Evolutionary conservation across 176 grass and related monocot species (phyloP), one percentile per base, ranked within the genome.

Genomic region (Hordeum marinum): DNA sequence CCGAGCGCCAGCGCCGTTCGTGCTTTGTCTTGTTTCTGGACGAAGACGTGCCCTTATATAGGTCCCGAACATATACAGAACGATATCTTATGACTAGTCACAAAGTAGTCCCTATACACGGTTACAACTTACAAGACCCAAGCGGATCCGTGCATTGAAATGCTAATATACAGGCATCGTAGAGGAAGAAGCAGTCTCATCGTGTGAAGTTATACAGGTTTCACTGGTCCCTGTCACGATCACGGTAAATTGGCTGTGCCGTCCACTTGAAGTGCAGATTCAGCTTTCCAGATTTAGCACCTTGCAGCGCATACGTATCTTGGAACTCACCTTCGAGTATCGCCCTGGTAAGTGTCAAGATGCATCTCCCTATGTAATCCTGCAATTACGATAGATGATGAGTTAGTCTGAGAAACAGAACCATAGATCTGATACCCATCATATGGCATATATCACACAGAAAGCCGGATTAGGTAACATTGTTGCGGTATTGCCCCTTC

Each of bases 331-430:
- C 91, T 92, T 98, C 96, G 23, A 95, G 57, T 79, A 98, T 79
- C 18, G 92, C 96, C 46, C 86, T 94, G 29, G 93, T 98, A 12
- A 98, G 88, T 17, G 96, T 98, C 93, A 98, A 87, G 79, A 95
- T 98, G 88, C 96, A 98, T 81, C 96, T 95, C 36, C 96, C 96
- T 46, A 98, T 85, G 65, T 94, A 94, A 84, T 95, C 96, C 96
- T 98, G 73, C 0, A 76, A 88, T 78, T 58, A 59, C 59, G 67
- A 40, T 11, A n/a, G 43, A 50, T 0, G 57, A 59, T 34, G 50
- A 52, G 25, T 83, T 76, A 80, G 68, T 24, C 32, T 15, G 27
- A 61, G 7, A n/a, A 36, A 52, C 79, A 83, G 14, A 12, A 76
- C 42, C 17, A 76, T 12, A 34, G 32, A 68, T 68, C 34, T 36